Conservation (phyloP, 1,139 yeast species). For the Pichia norvegensis region DNA sequence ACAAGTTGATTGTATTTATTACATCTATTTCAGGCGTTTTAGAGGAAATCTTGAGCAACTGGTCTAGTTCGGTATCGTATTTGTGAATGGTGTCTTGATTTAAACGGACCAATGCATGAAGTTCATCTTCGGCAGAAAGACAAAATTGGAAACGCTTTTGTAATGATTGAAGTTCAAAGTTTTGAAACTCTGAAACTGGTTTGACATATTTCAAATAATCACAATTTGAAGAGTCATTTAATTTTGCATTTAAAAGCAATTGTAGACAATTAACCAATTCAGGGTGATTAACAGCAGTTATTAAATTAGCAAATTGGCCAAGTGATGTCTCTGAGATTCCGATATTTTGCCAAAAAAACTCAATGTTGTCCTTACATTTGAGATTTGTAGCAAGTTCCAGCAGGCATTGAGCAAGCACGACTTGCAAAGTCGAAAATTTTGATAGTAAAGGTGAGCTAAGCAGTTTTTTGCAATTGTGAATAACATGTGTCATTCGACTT, state of each 20-base stretch:
- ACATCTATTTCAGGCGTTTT: background rate
- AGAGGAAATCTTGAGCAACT: background rate
- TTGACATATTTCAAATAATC: background rate
- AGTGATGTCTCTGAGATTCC: slow-evolving; percentile 13
- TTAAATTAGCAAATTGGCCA: slow-evolving; percentile 1
- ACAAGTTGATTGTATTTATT: slow-evolving; percentile 30
- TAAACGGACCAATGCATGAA: background rate
- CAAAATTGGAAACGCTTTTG: background rate
- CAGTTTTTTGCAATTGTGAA: slow-evolving; percentile 20
- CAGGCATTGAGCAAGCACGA: slow-evolving; percentile 21
- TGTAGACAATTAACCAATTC: slow-evolving; percentile 20
- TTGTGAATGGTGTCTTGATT: background rate
- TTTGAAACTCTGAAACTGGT: background rate
- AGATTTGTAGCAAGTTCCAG: slow-evolving; percentile 19
- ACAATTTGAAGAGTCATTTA: background rate
- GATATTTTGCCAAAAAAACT: slow-evolving; percentile 19
- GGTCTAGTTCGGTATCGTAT: background rate
- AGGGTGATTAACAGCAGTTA: slow-evolving; percentile 9
- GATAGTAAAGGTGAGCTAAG: slow-evolving; percentile 25
- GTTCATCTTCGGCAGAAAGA: background rate
- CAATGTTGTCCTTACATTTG: slow-evolving; percentile 10
- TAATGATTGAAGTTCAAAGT: slow-evolving; percentile 4
- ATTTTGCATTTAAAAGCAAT: slow-evolving; percentile 3
- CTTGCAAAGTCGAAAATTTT: slow-evolving; percentile 21
- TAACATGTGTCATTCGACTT: slow-evolving; percentile 14